Conservation (phyloP, 2,329 filamentous ascomycete species). For the Nemania serpens region DNA sequence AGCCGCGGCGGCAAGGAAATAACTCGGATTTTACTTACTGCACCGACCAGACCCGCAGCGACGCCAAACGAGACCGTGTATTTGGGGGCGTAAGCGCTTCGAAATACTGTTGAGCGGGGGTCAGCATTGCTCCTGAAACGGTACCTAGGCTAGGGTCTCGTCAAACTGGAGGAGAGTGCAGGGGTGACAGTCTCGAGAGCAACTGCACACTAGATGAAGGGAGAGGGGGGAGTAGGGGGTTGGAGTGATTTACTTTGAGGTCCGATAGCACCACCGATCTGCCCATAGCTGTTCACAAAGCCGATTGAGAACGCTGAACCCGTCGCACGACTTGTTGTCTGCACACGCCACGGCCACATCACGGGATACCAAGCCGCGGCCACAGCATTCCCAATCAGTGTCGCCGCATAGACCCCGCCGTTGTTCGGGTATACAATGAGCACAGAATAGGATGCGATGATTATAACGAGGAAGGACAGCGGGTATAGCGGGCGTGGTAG, state of each 20-base stretch:
- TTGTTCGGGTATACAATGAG: conserved; percentile 51
- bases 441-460: conserved; percentile 51
- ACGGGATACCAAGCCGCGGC: conserved; percentile 51
- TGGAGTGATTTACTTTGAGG: conserved; percentile 42
- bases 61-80: conserved; percentile 50
- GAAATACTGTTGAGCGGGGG: conserved; percentile 42
- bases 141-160: too few species aligned
- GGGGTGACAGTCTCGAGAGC: background rate
- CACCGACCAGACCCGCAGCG: conserved; percentile 50
- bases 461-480: conserved; percentile 48
- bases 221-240: background rate
- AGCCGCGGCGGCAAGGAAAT: background rate
- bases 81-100: conserved; percentile 49
- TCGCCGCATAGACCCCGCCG: conserved; percentile 53
- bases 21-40: conserved; percentile 23
- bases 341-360: conserved; percentile 59
- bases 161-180: background rate
- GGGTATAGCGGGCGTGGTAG: conserved; percentile 51
- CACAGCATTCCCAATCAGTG: conserved; percentile 49
- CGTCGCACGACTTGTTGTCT: conserved; percentile 51
- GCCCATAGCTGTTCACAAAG: conserved; percentile 56
- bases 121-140: background rate
- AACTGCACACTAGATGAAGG: background rate
- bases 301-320: conserved; percentile 56
- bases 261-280: conserved; percentile 54